These are phyloP conservation scores for Macrotyloma uniflorum DNA, from an alignment of 306 rosid genomes.

Conservation along the genomic window DNA sequence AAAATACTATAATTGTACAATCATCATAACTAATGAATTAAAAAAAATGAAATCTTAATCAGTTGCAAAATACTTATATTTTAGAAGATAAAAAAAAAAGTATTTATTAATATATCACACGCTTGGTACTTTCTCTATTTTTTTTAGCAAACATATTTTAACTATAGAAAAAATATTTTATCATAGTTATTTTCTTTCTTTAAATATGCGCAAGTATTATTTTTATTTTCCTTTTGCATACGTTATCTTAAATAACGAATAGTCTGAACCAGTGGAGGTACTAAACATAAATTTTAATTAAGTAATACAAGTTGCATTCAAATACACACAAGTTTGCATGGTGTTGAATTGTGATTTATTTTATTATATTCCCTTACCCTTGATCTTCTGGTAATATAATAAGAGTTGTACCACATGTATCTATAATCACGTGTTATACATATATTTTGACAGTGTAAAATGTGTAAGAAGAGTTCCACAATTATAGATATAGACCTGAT, in stretches of 20 bases:
- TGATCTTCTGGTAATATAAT: not conserved
- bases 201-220: not conserved
- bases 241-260: not conserved
- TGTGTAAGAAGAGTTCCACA: not conserved
- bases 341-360: not conserved
- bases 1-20: too few species aligned
- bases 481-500: not conserved
- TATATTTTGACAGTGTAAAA: too few species aligned
- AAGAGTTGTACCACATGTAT: not conserved
- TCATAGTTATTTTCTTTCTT: too few species aligned
- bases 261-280: not conserved
- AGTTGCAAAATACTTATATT: too few species aligned
- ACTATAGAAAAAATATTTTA: too few species aligned
- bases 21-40: too few species aligned
- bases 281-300: not conserved
- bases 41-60: too few species aligned
- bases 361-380: not conserved
- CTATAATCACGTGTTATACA: not conserved
- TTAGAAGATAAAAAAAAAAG: too few species aligned
- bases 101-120: too few species aligned
- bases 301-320: not conserved
- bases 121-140: too few species aligned
- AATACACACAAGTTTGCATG: not conserved
- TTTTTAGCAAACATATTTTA: too few species aligned
- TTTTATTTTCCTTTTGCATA: not conserved